Evolutionary conservation across 495 filamentous ascomycete species (phyloP), one percentile per base, ranked within the genome.

Genomic region (Tetracladium marchalianum): DNA sequence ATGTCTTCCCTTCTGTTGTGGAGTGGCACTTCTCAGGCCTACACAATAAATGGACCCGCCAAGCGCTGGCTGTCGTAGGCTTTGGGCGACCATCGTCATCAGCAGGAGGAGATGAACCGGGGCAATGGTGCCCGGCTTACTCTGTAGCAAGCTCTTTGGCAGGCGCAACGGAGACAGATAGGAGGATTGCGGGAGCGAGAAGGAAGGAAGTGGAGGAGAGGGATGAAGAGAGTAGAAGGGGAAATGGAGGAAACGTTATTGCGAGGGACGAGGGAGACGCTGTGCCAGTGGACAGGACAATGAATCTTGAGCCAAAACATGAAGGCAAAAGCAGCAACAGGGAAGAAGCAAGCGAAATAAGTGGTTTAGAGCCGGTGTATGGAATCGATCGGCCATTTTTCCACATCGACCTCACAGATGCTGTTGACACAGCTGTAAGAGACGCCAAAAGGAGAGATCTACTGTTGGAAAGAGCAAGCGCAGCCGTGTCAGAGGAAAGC

Each of bases 1-100:
- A 94, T 60, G 76, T 86, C 11, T 65, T 81, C 0, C 90, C 90
- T 0, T 82, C 87, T 12, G 69, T 75, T 5, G 88, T 97, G 6
- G 86, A 95, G 55, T 95, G 90, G 87, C 90, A 97, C 63, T 81
- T 97, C 47, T 88, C 89, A 11, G 81, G 83, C 65, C 83, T 97
- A 69, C 88, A 80, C 69, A 95, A 92, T 69, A 81, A 87, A 46
- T 97, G 90, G 90, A 89, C 90, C 27, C 95, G 95, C 67, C 84
- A 90, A 11, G 90, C 85, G 10, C 82, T 97, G 16, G 81, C 80
- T 9, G 77, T 84, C 13, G 90, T 84, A 11, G 90, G 90, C 31
- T 97, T 97, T 64, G 90, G 90, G 1, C 90, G 80, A 64, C 87
- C 40, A 31, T 12, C 10, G n/a, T 15, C 10, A 17, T 15, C 37